Evolutionary conservation across 148 eudicot genomes (phyloP), one percentile per base, ranked within the genome.

Genomic region (Rhododendron ovatum): DNA sequence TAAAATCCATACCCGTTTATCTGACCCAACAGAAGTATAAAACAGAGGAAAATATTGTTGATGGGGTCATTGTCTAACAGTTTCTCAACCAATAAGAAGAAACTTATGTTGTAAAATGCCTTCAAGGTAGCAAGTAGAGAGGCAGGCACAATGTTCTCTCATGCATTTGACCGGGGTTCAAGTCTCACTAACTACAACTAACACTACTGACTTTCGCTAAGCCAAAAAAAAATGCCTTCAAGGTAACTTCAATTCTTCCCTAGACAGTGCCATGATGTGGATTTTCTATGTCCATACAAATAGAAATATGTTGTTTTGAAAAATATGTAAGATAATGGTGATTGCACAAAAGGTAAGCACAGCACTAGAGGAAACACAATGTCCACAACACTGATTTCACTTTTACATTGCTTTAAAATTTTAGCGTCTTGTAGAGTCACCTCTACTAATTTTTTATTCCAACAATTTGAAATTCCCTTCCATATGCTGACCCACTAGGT

Each of bases 1-100:
- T 89, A 97, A 89, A 2, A 95, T 88, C 95, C 93, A 97, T 86
- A 93, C 89, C 86, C 94, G 94, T 88, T 93, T 92, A 88, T 97
- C 98, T 95, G 88, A 15, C 53, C 59, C 86, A 61, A 71, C 57
- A 2, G 41, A 59, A 87, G 24, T 37, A 57, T 33, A 57, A 22
- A 55, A 47, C 15, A 17, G 47, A 39, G 43, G 10, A 41, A 77
- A 39, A 41, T 22, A 20, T 37, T 30, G 18, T 22, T 37, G 50
- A 41, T 41, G 39, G 53, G 57, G 81, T 86, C 80, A 69, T 81
- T 45, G 3, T 80, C 80, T 78, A 48, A 55, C 17, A 3, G 61
- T 69, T 83, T 83, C 53, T 83, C 78, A 69, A 30, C 43, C 43
- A 69, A 11, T 28, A 69, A 47, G 51, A 85, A 35, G 7, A 82